Evolutionary conservation across 163 green algal genomes (phyloP).

Genomic region (Trebouxia gelatinosa): DNA sequence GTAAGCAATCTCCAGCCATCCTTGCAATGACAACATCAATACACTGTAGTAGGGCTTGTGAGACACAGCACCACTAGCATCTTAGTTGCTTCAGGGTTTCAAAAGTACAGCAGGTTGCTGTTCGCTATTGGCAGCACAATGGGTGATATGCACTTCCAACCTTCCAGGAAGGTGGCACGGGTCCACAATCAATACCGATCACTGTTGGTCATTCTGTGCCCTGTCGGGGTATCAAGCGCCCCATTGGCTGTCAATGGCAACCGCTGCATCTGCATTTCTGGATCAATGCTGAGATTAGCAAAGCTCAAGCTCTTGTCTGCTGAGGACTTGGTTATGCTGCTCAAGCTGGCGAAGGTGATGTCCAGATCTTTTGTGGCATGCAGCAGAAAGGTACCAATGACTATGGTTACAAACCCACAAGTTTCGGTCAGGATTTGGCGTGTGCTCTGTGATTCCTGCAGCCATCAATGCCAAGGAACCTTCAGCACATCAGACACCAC

Average conservation of each 20-base stretch:
- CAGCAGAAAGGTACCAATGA: slow-evolving; percentile 94
- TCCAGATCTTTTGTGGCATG: slow-evolving; percentile 80
- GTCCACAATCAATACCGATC: slow-evolving; percentile 16
- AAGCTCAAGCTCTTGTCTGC: not conserved
- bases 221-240: not conserved
- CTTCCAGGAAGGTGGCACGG: no score
- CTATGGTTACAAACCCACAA: slow-evolving; percentile 92
- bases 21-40: no score
- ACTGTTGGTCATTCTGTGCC: slow-evolving; percentile 19
- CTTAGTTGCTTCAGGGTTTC: no score
- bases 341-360: slow-evolving; percentile 14
- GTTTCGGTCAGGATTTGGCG: slow-evolving; percentile 62
- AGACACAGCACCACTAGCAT: no score
- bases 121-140: no score
- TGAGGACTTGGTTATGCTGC: not conserved
- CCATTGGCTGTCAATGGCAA: slow-evolving; percentile 10
- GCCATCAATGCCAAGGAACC: no score
- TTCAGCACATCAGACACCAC: no score
- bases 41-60: no score
- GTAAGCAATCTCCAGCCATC: no score
- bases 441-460: slow-evolving; percentile 41
- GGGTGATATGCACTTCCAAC: no score
- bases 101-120: no score
- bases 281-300: not conserved
- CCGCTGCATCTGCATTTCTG: slow-evolving; percentile 20